Base-by-base conservation (phyloP, 352 stramenopile species). In the Pythium rhizo-oryzae region DNA sequence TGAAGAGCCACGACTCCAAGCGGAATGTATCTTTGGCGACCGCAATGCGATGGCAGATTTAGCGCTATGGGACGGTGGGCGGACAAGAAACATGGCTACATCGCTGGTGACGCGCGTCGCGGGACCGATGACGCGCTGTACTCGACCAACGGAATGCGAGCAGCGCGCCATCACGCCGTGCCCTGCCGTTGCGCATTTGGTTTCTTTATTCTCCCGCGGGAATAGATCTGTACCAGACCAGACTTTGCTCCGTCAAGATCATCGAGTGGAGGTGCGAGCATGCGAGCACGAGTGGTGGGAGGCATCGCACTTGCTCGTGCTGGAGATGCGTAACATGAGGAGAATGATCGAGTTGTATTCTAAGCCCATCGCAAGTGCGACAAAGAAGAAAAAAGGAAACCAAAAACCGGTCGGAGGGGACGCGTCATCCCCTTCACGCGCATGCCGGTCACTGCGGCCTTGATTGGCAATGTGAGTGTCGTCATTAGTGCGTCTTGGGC, bases 121-220 rank as follows among this genome's bases (percentile, higher is more conserved):
- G 35, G 4, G 8, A 8, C 35, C 35, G 8, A 51, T 67, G 57
- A 67, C 57, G 44, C 57, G 30, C 39, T 44, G 33, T 11, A 25
- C 1, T 49, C 55, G 49, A 65, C 64, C 64, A 71, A 71, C 57
- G 23, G 47, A 59, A 59, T 50, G 65, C 50, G 35, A 55, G 60
- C 37, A 59, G 23, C 46, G 43, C 41, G 18, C n/a, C n/a, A 59
- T n/a, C 13, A 21, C n/a, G n/a, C n/a, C n/a, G n/a, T n/a, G n/a
- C n/a, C 12, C 13, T 15, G 18, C 18, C 37, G 23, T 56, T 12
- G 50, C 23, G 19, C n/a, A n/a, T n/a, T n/a, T 24, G 30, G 16
- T 54, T 19, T 54, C 15, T 33, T 9, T 1, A 6, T 39, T 1
- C 6, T n/a, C 15, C 7, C 12, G 18, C 28, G 0, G 51, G 51